Base-by-base conservation (phyloP, 306 rosid genomes). In the Macrotyloma uniflorum region DNA sequence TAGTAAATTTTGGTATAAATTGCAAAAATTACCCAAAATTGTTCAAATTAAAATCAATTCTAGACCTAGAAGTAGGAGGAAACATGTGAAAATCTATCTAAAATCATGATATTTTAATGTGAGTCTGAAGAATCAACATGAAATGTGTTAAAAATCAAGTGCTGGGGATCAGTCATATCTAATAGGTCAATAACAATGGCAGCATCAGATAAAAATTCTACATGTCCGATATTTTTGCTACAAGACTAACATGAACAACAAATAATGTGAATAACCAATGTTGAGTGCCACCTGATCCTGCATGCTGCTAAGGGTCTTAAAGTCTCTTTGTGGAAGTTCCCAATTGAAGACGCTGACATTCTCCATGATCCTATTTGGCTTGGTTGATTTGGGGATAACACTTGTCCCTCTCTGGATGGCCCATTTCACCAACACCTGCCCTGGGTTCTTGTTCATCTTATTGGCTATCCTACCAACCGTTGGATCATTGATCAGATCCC, bases 381-480 rank as follows among this genome's bases (percentile, higher is more conserved):
- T 71, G 16, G 57, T 64, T 70, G 90, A 89, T 83, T 78, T 83
- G 36, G 90, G 89, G 8, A 87, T 87, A 59, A 83, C 86, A 83
- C 90, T 89, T 20, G 88, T 89, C 45, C 89, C 90, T 85, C 89
- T 85, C 70, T 85, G 86, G 1, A 86, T 54, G 71, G 83, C 89
- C 89, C 90, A 89, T 43, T 77, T 85, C 82, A 83, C 87, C 57
- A 86, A 70, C n/a, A 89, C 84, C 70, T 85, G 85, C 0, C 86
- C 93, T 72, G 88, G 89, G 6, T 10, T 85, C 80, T 85, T 87
- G 82, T 83, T 64, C 70, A 87, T 62, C 70, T 83, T 87, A 28
- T 81, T 83, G 7, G 89, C 93, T 75, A 83, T 68, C 79, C 79
- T 82, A 36, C 78, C 84, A 36, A 89, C 82, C 59, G 67, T 86